phyloP scores from a whole-genome alignment of 2,329 filamentous ascomycete genomes.

The Westerdykella sp. region DNA sequence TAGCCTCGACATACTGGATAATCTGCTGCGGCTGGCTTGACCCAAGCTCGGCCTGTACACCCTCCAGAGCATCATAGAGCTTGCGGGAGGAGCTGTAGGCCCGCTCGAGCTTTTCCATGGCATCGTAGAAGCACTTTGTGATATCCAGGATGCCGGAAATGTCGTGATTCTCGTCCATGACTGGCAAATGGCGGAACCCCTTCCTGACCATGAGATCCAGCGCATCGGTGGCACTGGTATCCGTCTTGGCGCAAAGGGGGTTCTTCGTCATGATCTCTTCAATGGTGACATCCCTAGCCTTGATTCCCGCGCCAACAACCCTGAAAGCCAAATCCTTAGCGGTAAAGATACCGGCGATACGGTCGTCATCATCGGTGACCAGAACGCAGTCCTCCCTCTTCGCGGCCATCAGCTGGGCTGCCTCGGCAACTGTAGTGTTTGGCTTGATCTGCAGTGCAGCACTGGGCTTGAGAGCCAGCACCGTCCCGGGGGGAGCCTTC shows the following conservation, averaged over 20 bases:
- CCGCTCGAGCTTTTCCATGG: slow-evolving; percentile 98
- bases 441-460: slow-evolving; percentile 97
- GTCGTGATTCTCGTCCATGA: slow-evolving; percentile 99
- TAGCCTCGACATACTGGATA: slow-evolving; percentile 96
- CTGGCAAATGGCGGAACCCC: slow-evolving; percentile 92
- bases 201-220: slow-evolving; percentile 97
- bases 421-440: slow-evolving; percentile 85
- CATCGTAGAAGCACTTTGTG: slow-evolving; percentile 99
- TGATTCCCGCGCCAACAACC: slow-evolving; percentile 84
- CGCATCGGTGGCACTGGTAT: slow-evolving; percentile 96
- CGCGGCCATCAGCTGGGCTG: slow-evolving; percentile 96
- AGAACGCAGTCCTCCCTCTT: slow-evolving; percentile 97
- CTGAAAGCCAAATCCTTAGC: slow-evolving; percentile 97
- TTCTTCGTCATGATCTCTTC: slow-evolving; percentile 99
- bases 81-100: slow-evolving; percentile 98
- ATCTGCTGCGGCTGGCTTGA: slow-evolving; percentile 96
- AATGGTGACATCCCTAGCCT: slow-evolving; percentile 85
- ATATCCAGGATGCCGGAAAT: slow-evolving; percentile 98
- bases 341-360: slow-evolving; percentile 97
- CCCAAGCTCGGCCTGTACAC: slow-evolving; percentile 93
- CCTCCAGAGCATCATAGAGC: slow-evolving; percentile 93
- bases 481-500: slow-evolving; percentile 92
- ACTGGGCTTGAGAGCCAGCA: slow-evolving; percentile 90
- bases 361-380: slow-evolving; percentile 95
- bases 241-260: slow-evolving; percentile 90